phyloP scores from a whole-genome alignment of 257 asterid genomes.

The Primulina huaijiensis region DNA sequence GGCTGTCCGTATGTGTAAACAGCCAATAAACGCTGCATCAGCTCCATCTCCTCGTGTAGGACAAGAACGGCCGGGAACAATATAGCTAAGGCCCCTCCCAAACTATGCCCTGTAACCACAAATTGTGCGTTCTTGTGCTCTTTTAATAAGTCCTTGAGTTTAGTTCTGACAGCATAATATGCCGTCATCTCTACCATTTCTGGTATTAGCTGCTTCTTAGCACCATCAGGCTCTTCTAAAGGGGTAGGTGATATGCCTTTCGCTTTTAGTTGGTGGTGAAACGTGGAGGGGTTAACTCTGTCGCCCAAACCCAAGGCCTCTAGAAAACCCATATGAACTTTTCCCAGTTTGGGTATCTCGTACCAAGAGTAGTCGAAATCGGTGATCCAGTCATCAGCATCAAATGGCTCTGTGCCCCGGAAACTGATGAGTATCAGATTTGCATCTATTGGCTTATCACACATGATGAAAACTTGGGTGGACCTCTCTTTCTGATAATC shows the following conservation, averaged over 20 bases:
- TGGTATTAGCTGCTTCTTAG: constrained; percentile 26
- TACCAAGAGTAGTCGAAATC: constrained; percentile 97
- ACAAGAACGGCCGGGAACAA: constrained; percentile 68
- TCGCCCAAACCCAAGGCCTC: constrained; percentile 94
- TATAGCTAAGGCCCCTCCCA: constrained; percentile 93
- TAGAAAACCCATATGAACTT: constrained; percentile 93
- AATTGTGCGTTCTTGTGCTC: constrained; percentile 70
- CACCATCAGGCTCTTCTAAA: constrained; percentile 22
- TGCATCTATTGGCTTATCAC: constrained; percentile 76
- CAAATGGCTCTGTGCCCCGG: constrained; percentile 95
- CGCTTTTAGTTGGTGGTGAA: constrained; percentile 37
- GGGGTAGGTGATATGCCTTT: constrained; percentile 14
- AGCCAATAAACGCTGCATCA: constrained; percentile 54
- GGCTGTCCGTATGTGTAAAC: constrained; percentile 92
- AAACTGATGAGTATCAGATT: constrained; percentile 70
- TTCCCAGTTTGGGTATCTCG: constrained; percentile 80
- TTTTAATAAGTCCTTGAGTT: constrained; percentile 51
- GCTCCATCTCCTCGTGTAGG: constrained; percentile 59
- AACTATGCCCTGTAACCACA: constrained; percentile 86
- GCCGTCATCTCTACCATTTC: constrained; percentile 56
- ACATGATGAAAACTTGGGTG: constrained; percentile 81
- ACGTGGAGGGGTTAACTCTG: constrained; percentile 55
- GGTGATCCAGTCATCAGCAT: constrained; percentile 93
- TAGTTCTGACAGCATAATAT: constrained; percentile 54
- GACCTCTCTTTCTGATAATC: constrained; percentile 74